Conservation (phyloP, 2,329 filamentous ascomycete genomes). For the Eurotiales sp. region DNA sequence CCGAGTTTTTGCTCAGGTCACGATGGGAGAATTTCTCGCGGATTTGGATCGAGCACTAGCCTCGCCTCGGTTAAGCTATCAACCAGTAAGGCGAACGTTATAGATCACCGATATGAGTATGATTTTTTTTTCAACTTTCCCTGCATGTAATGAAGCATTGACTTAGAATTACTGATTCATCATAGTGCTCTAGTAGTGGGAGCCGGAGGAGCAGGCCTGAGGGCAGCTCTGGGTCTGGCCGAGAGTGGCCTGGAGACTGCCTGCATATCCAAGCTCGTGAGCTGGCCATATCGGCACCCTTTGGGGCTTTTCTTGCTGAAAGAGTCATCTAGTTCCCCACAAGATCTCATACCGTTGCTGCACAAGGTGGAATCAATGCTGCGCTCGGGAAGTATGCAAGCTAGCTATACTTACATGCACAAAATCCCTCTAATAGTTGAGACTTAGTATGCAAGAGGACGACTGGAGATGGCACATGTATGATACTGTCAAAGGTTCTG, state of each 20-base stretch:
- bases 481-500: constrained; percentile 95
- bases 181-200: constrained; percentile 70
- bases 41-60: neutral
- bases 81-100: neutral
- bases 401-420: too few species aligned
- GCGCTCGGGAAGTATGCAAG: constrained; percentile 39
- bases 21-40: too few species aligned
- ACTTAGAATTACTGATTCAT: too few species aligned
- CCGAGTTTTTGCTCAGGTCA: neutral
- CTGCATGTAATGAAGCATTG: too few species aligned
- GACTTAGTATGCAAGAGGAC: constrained; percentile 88
- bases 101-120: constrained; percentile 22
- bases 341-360: constrained; percentile 61
- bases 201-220: constrained; percentile 60
- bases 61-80: neutral
- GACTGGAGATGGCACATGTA: constrained; percentile 99
- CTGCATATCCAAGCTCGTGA: constrained; percentile 57
- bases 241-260: constrained; percentile 63
- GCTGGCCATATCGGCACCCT: too few species aligned
- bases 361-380: constrained; percentile 59
- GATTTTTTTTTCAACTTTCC: neutral
- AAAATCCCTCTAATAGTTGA: neutral
- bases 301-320: too few species aligned
- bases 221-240: constrained; percentile 61
- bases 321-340: constrained; percentile 55